Conservation (phyloP, 139 green algal species). For the Limnomonas spitsbergensis region DNA sequence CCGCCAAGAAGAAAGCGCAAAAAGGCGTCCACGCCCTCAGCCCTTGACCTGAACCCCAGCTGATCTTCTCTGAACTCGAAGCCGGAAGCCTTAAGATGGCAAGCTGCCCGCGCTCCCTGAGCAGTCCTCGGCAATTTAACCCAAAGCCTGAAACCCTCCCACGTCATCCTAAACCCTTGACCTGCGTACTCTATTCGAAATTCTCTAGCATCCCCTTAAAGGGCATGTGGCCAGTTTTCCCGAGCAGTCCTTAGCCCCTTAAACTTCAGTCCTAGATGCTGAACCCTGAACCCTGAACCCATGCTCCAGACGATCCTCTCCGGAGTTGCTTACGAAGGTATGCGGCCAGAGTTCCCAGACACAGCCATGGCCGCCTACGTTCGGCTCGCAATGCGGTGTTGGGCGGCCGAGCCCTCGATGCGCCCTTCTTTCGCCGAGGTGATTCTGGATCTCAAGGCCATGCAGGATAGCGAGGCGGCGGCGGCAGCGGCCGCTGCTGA, state of each 20-base stretch:
- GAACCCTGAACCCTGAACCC: too few relatives aligned
- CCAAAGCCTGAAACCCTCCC: too few relatives aligned
- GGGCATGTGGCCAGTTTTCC: too few relatives aligned
- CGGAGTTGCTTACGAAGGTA: conserved; percentile 29
- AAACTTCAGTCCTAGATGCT: not conserved
- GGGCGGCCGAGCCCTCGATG: conserved; percentile 19
- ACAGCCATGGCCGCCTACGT: conserved; percentile 16
- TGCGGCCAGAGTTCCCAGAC: conserved; percentile 27
- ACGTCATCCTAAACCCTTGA: not conserved
- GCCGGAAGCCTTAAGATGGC: too few relatives aligned
- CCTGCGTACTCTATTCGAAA: not conserved
- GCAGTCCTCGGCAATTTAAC: too few relatives aligned
- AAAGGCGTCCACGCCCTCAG: too few relatives aligned
- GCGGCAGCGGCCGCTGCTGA: not conserved
- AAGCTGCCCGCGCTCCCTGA: too few relatives aligned
- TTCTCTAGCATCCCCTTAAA: not conserved
- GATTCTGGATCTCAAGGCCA: conserved; percentile 7
- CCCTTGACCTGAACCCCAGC: too few relatives aligned
- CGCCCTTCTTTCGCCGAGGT: conserved; percentile 33
- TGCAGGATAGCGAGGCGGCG: not conserved
- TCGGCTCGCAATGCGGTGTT: conserved; percentile 24
- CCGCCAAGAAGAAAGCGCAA: too few relatives aligned
- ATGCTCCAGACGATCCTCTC: conserved; percentile 27
- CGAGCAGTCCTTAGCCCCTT: not conserved
- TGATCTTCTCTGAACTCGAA: too few relatives aligned